Evolutionary conservation across 176 grass and related monocot genomes (phyloP), one percentile per base, ranked within the genome.

Genomic region (bread wheat (Triticum aestivum)): DNA sequence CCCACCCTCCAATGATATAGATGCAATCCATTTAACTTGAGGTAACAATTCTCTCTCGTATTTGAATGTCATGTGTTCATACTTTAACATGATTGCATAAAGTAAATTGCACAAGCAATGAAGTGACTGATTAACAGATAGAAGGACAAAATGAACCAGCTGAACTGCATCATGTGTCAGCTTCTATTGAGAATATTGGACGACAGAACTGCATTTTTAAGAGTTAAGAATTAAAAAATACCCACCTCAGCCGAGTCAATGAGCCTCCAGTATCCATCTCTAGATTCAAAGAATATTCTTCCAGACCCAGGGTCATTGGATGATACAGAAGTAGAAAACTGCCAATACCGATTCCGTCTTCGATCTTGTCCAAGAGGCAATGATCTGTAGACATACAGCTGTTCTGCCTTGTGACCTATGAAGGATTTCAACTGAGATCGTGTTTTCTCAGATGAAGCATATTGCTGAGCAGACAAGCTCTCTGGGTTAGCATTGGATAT

Each of bases 291-390:
- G 82, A 96, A 94, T 64, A 99, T 96, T 86, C 97, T 88, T 75
- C 92, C 90, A 56, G 92, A 94, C 62, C 97, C 94, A 94, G 92
- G 97, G 85, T 99, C 97, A 87, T 91, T 80, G 49, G 97, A 86
- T 47, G 97, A 94, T 75, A 89, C 68, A 83, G 91, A 92, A 68
- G 97, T 89, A 39, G 92, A 94, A 80, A 96, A 99, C 79, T 91
- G 93, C 97, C 97, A 99, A 79, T 99, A 99, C 5, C 92, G 82
- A 42, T 99, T 99, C 62, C 90, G 71, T 68, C 94, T 99, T n/a
- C 97, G 90, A 90, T 99, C 97, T 89, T 99, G 97, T 83, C 97
- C 97, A 21, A 99, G 85, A 37, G 97, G 97, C 73, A 99, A 47
- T 8, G 94, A 94, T 82, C 97, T 90, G 74, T 99, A 96, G 18